Conservation (phyloP, 768 basidiomycete genomes). For the Macrolepiota fuliginosa region DNA sequence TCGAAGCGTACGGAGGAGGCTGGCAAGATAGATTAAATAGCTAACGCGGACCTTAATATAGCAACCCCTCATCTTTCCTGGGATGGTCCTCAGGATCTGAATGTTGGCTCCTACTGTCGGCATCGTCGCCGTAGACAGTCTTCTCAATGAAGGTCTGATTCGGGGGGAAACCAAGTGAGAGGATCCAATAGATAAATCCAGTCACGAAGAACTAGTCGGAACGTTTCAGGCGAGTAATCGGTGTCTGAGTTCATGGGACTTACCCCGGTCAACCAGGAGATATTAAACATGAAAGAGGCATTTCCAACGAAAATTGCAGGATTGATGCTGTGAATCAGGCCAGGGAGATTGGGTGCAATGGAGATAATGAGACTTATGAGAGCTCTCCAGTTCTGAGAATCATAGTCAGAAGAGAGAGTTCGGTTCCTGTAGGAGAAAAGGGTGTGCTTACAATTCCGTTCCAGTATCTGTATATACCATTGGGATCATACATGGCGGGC, state of each 20-base stretch:
- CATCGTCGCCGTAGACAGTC: conserved; percentile 28
- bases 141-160: conserved; percentile 37
- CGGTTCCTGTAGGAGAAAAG: not conserved
- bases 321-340: conserved; percentile 75
- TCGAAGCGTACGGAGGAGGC: too few species aligned
- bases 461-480: conserved; percentile 74
- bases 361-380: conserved; percentile 63
- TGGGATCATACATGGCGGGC: conserved; percentile 79
- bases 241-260: conserved; percentile 19
- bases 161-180: conserved; percentile 40
- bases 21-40: too few species aligned
- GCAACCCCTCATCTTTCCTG: not conserved
- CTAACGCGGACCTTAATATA: not conserved
- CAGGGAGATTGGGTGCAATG: conserved; percentile 71
- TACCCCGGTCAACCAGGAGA: conserved; percentile 78
- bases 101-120: not conserved
- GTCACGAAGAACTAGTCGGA: conserved; percentile 43
- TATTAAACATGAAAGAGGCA: conserved; percentile 55
- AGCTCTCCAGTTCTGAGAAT: conserved; percentile 76
- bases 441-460: conserved; percentile 63
- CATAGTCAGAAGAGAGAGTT: not conserved
- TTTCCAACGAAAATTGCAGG: conserved; percentile 59
- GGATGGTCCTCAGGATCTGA: not conserved
- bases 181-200: conserved; percentile 29
- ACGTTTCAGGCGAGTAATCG: not conserved